Evolutionary conservation across 495 filamentous ascomycete species (phyloP), one percentile per base, ranked within the genome.

Genomic region (Ascodesmis nigricans): DNA sequence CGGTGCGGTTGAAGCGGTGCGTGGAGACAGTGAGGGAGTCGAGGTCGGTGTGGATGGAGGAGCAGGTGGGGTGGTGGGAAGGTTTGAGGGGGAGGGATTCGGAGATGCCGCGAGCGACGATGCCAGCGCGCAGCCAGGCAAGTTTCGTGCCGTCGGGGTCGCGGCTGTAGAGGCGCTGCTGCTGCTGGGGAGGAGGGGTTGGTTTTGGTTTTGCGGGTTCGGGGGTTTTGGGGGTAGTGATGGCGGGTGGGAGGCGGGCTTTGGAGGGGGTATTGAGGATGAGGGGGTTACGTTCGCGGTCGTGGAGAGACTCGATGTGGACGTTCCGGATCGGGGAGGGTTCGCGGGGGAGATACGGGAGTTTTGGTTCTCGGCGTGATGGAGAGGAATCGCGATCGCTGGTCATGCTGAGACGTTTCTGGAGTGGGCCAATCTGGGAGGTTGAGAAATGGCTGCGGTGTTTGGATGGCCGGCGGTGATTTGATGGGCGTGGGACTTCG

Each of bases 91-190:
- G 38, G 19, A 25, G 20, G 33, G 17, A 41, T 34, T 42, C 29
- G 7, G 40, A 34, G 26, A 49, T 48, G 1, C 37, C 34, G 10
- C 46, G 33, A 15, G 45, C 45, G 6, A 49, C 19, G 11, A 49
- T 39, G 6, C 46, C 46, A 10, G 45, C 27, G 9, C 40, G 33
- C 15, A 42, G 31, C 6, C 48, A 21, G 16, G 31, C 30, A n/a
- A 36, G 40, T 6, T 31, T 39, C 5, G 45, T 45, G 16, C 35
- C 35, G 21, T 41, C 36, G 10, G 48, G 31, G 23, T 44, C 45
- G n/a, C 45, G 33, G 9, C 33, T 48, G 4, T 37, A 41, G 20
- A 31, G 23, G 3, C 3, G 17, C 1, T n/a, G 13, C 27, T 27
- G 21, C 24, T 5, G 15, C 17, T 15, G 33, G 18, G 21, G 17